phyloP scores from a whole-genome alignment of 2,329 filamentous ascomycete genomes.

The Phialocephala subalpina region DNA sequence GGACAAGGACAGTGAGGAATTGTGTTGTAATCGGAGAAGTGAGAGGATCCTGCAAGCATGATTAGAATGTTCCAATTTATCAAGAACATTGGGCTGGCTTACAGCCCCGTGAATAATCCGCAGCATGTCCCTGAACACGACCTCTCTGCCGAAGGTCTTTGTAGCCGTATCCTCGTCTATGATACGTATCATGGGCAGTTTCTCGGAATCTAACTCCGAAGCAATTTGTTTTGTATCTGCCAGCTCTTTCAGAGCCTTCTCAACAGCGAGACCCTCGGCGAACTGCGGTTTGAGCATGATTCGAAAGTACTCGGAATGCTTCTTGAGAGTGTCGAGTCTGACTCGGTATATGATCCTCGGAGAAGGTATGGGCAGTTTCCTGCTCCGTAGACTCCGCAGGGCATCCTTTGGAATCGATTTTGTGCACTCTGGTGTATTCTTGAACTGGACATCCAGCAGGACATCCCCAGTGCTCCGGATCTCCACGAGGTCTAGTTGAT shows the following conservation, averaged over 20 bases:
- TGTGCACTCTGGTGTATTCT: conserved; percentile 62
- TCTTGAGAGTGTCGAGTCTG: conserved; percentile 61
- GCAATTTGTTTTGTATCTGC: conserved; percentile 54
- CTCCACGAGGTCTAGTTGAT: conserved; percentile 49
- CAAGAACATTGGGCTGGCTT: conserved; percentile 26
- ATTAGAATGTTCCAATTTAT: conserved; percentile 15
- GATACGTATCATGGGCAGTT: conserved; percentile 71
- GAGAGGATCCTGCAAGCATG: conserved; percentile 30
- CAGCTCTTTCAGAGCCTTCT: conserved; percentile 59
- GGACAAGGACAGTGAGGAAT: conserved; percentile 71
- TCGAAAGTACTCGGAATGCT: conserved; percentile 74
- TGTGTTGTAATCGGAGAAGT: conserved; percentile 57
- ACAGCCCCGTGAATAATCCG: conserved; percentile 68
- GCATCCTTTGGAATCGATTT: conserved; percentile 55
- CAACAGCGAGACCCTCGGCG: conserved; percentile 70
- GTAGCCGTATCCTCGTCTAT: conserved; percentile 75
- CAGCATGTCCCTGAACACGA: conserved; percentile 72
- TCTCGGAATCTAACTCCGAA: conserved; percentile 53
- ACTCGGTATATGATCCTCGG: conserved; percentile 62
- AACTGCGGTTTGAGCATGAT: conserved; percentile 69
- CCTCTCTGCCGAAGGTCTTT: conserved; percentile 63
- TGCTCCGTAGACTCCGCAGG: conserved; percentile 50
- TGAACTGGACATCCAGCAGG: conserved; percentile 71
- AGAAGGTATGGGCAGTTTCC: conserved; percentile 37
- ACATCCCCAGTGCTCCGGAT: conserved; percentile 69